These are phyloP conservation scores for Epichloe coenophiala DNA, from an alignment of 2,329 filamentous ascomycete genomes.

Conservation along the genomic window DNA sequence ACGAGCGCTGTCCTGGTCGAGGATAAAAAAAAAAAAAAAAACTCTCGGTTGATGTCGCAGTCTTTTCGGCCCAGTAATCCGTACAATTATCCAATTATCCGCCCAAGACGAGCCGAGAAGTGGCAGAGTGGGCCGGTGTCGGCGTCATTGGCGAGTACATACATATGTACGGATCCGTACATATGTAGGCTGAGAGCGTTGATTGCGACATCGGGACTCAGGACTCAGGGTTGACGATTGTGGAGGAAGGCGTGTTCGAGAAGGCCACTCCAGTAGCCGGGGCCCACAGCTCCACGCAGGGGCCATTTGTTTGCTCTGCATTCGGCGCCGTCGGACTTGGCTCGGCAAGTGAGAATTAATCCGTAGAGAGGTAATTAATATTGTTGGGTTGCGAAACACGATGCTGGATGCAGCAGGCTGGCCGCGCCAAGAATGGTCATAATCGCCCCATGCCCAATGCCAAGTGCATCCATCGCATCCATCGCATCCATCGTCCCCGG, in stretches of 20 bases:
- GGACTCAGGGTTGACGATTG: background rate
- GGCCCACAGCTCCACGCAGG: too few species aligned
- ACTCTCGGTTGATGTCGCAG: too few species aligned
- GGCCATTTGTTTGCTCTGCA: background rate
- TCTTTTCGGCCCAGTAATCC: too few species aligned
- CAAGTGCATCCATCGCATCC: background rate
- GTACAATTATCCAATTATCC: too few species aligned
- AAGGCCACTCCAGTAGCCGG: background rate
- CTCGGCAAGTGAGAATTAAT: constrained; percentile 3
- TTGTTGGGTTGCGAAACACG: background rate
- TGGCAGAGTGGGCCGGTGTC: too few species aligned
- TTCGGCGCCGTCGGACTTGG: constrained; percentile 3
- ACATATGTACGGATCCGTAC: too few species aligned
- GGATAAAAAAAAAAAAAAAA: too few species aligned
- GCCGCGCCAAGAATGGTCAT: background rate
- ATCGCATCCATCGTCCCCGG: too few species aligned
- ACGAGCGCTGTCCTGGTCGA: too few species aligned
- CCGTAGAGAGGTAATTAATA: too few species aligned
- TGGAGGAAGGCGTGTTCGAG: background rate
- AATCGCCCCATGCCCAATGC: background rate
- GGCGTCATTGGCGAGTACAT: too few species aligned
- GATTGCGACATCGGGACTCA: background rate
- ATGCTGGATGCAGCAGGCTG: background rate
- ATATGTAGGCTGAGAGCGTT: background rate
- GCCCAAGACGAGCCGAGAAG: too few species aligned